These are phyloP conservation scores for Macaranga tanarius DNA, from an alignment of 441 rosid species.

Conservation along the genomic window DNA sequence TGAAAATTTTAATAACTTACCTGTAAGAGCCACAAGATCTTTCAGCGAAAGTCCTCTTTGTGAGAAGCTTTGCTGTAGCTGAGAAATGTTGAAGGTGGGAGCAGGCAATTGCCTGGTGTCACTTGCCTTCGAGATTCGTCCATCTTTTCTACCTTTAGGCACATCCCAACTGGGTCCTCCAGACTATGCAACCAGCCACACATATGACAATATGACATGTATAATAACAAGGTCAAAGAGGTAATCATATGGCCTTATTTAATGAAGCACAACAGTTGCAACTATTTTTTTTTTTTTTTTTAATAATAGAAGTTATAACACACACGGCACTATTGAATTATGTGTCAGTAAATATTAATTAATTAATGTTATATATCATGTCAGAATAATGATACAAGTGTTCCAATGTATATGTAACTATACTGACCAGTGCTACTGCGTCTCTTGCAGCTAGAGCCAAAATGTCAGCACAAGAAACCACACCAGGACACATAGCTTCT, in stretches of 20 bases:
- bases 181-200: constrained; percentile 32
- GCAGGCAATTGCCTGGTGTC: constrained; percentile 52
- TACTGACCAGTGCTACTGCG: constrained; percentile 49
- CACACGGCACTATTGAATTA: not conserved
- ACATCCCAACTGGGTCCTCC: constrained; percentile 69
- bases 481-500: constrained; percentile 52
- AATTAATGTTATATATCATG: too few species aligned
- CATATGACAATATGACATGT: not conserved
- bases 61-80: constrained; percentile 55
- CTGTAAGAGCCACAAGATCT: constrained; percentile 59
- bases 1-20: constrained; percentile 20
- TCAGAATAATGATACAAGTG: too few species aligned
- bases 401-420: too few species aligned
- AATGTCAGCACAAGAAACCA: constrained; percentile 70
- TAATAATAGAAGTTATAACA: too few species aligned
- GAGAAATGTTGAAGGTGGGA: constrained; percentile 54
- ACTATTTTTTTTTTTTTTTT: too few species aligned
- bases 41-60: constrained; percentile 53
- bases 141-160: constrained; percentile 66
- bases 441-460: constrained; percentile 67
- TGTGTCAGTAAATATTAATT: too few species aligned
- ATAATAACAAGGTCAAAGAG: not conserved
- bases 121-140: constrained; percentile 53
- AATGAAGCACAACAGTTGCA: not conserved
- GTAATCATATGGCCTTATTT: too few species aligned